Evolutionary conservation across 2,329 filamentous ascomycete genomes (phyloP).

Genomic region (Cytospora piceae): DNA sequence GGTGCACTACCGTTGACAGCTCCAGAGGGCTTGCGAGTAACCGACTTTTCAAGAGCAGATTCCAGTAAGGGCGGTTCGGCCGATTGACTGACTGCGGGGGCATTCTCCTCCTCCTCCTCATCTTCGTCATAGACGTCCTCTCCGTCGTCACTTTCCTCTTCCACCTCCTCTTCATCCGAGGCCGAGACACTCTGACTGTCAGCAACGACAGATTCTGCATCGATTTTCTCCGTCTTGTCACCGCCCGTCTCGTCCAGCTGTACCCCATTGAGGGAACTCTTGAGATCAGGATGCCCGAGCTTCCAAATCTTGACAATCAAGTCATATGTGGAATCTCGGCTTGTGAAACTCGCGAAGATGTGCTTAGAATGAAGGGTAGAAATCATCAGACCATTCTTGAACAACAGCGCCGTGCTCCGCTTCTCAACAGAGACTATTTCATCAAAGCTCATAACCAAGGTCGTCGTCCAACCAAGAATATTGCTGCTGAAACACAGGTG

Average conservation of each 20-base stretch:
- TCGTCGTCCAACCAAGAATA: conserved; percentile 97
- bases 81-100: conserved; percentile 40
- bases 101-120: conserved; percentile 73
- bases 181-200: conserved; percentile 59
- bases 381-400: conserved; percentile 97
- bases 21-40: conserved; percentile 74
- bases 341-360: conserved; percentile 92
- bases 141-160: conserved; percentile 67
- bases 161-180: conserved; percentile 56
- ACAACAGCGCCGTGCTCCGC: conserved; percentile 90
- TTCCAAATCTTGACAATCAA: conserved; percentile 98
- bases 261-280: conserved; percentile 89
- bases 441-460: conserved; percentile 96
- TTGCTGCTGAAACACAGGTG: conserved; percentile 99
- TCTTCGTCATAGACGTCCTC: conserved; percentile 81
- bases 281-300: conserved; percentile 87
- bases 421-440: conserved; percentile 97
- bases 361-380: conserved; percentile 95
- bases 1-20: conserved; percentile 49
- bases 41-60: conserved; percentile 62
- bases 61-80: conserved; percentile 51
- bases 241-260: conserved; percentile 79
- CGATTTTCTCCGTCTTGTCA: conserved; percentile 88
- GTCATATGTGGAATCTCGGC: conserved; percentile 94
- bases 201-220: conserved; percentile 49